phyloP scores from a whole-genome alignment of 768 basidiomycete species.

The Auricularia cornea region DNA sequence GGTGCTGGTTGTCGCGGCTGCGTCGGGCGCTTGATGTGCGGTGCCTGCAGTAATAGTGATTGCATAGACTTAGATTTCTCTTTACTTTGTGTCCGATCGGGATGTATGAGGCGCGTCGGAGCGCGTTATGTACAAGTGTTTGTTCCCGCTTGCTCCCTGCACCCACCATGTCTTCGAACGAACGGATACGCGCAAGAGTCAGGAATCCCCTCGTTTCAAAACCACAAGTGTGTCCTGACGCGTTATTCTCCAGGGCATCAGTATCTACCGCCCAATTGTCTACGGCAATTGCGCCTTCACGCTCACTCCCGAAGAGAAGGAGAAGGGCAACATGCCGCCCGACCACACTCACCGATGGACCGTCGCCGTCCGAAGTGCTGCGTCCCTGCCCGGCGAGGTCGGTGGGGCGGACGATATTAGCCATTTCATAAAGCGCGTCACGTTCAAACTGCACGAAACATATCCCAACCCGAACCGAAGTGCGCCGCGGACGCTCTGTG shows the following conservation, averaged over 20 bases:
- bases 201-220: conserved; percentile 22
- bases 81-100: too few relatives aligned
- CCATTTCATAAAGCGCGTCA: conserved; percentile 91
- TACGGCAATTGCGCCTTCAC: conserved; percentile 91
- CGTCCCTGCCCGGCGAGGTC: conserved; percentile 65
- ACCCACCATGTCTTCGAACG: conserved; percentile 41
- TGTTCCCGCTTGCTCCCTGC: background rate
- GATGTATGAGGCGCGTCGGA: background rate
- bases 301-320: conserved; percentile 62
- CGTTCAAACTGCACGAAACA: conserved; percentile 96
- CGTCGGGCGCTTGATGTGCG: background rate
- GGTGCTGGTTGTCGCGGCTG: background rate
- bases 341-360: conserved; percentile 97
- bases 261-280: conserved; percentile 82
- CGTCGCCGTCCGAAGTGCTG: conserved; percentile 84
- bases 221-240: conserved; percentile 8
- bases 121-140: background rate
- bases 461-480: conserved; percentile 87
- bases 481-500: conserved; percentile 29
- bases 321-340: conserved; percentile 29
- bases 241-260: conserved; percentile 65
- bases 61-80: background rate
- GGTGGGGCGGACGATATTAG: conserved; percentile 86
- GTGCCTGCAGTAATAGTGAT: background rate
- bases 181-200: conserved; percentile 76